Evolutionary conservation across 768 basidiomycete genomes (phyloP), one percentile per base, ranked within the genome.

Genomic region (Stropharia rugosoannulata): DNA sequence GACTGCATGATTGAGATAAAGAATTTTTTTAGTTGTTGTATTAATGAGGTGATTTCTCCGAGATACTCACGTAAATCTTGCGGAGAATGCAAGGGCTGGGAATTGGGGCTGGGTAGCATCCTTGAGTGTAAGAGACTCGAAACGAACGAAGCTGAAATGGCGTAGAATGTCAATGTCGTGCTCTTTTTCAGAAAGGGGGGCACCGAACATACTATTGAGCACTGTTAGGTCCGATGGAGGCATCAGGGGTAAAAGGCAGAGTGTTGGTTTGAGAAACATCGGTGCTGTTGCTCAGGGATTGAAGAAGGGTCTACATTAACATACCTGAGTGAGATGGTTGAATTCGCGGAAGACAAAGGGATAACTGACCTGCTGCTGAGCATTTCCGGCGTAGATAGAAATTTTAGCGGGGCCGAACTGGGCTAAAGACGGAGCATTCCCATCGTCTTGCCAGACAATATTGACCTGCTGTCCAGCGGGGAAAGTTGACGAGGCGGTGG

Each of bases 21-120:
- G 8, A 22, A 39, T 5, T 3, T 18, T 42, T 18, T 46, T 18
- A 35, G 27, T 9, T 22, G 8, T 39, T 3, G 22, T n/a, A n/a
- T n/a, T n/a, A 1, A 35, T 38, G 7, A 3, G 1, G 49, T 7
- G 35, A n/a, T 29, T 27, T 25, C 22, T 10, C 7, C 5, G 27
- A 45, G 12, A 38, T 5, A 73, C 86, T 61, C 64, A 93, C 91
- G 75, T 74, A 76, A 92, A 94, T 62, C 80, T 82, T 59, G 92
- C 80, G 5, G 90, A 91, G 77, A 93, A 95, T 0, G 90, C 84
- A 58, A 87, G 73, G 43, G 79, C 81, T 2, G 79, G 80, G 73
- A 75, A 88, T 51, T 80, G 73, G 15, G 86, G 71, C 54, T 79
- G 66, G 1, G 64, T 64, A 35, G 83, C 45, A 66, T 88, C 83